These are phyloP conservation scores for Beauveria asiatica DNA, from an alignment of 2,329 filamentous ascomycete genomes.

Conservation along the genomic window DNA sequence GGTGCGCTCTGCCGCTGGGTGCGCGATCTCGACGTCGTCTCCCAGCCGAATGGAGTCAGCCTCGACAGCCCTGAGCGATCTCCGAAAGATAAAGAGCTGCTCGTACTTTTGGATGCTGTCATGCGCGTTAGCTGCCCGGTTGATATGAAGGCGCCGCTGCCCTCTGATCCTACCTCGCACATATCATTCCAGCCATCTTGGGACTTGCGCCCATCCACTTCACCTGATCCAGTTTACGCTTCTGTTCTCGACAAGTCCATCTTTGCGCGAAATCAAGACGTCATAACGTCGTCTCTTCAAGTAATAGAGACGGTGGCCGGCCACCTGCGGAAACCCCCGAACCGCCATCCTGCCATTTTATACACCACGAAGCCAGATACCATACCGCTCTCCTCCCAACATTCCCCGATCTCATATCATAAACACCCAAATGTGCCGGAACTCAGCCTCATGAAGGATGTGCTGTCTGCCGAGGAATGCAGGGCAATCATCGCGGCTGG, in stretches of 20 bases:
- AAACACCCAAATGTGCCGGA: conserved; percentile 55
- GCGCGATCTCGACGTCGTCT: conserved; percentile 59
- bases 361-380: conserved; percentile 52
- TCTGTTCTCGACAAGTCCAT: conserved; percentile 52
- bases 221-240: conserved; percentile 41
- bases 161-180: conserved; percentile 29
- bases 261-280: conserved; percentile 29
- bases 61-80: conserved; percentile 27
- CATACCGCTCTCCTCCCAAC: conserved; percentile 38
- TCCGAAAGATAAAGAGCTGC: conserved; percentile 42
- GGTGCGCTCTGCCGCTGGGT: conserved; percentile 66
- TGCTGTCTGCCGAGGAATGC: conserved; percentile 55
- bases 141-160: conserved; percentile 35
- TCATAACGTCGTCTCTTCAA: conserved; percentile 36
- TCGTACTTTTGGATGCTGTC: conserved; percentile 55
- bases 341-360: conserved; percentile 57
- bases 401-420: conserved; percentile 42
- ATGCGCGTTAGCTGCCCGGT: conserved; percentile 54
- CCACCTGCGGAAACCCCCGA: conserved; percentile 55
- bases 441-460: conserved; percentile 49
- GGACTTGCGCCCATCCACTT: conserved; percentile 42
- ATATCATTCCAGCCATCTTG: conserved; percentile 53
- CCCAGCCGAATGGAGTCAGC: conserved; percentile 37
- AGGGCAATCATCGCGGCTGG: conserved; percentile 57
- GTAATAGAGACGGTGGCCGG: conserved; percentile 55